These are phyloP conservation scores for Fusarium multiceps DNA, from an alignment of 2,329 filamentous ascomycete genomes.

Conservation along the genomic window DNA sequence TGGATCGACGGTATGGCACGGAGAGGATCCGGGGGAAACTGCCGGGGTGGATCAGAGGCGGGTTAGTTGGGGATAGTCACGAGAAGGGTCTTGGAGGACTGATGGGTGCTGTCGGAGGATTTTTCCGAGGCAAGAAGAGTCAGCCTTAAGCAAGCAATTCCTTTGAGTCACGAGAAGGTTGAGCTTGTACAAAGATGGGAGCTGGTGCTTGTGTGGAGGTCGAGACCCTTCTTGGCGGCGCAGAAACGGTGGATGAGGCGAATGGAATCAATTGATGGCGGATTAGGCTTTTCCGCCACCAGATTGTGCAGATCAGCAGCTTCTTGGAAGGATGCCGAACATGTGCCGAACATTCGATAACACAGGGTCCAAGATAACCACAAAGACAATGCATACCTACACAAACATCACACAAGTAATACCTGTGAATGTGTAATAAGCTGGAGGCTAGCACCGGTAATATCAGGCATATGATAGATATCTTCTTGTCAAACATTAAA, in stretches of 20 bases:
- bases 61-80: constrained; percentile 65
- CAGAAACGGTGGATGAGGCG: constrained; percentile 21
- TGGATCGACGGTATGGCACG: constrained; percentile 83
- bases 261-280: constrained; percentile 14
- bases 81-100: constrained; percentile 65
- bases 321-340: constrained; percentile 27
- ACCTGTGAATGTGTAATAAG: neutral
- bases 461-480: constrained; percentile 10
- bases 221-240: constrained; percentile 36
- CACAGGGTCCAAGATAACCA: neutral
- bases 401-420: neutral
- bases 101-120: constrained; percentile 67
- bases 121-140: constrained; percentile 65
- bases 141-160: constrained; percentile 5
- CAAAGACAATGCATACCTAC: neutral
- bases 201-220: constrained; percentile 17
- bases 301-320: constrained; percentile 18
- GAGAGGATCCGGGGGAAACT: constrained; percentile 81
- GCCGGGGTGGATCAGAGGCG: constrained; percentile 87
- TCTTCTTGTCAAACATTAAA: neutral
- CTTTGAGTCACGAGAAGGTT: constrained; percentile 9
- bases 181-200: constrained; percentile 32
- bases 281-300: constrained; percentile 27
- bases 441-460: constrained; percentile 13
- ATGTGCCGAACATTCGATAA: constrained; percentile 42